Evolutionary conservation across 2,329 filamentous ascomycete species (phyloP).

Genomic region (Colletotrichum agaves): DNA sequence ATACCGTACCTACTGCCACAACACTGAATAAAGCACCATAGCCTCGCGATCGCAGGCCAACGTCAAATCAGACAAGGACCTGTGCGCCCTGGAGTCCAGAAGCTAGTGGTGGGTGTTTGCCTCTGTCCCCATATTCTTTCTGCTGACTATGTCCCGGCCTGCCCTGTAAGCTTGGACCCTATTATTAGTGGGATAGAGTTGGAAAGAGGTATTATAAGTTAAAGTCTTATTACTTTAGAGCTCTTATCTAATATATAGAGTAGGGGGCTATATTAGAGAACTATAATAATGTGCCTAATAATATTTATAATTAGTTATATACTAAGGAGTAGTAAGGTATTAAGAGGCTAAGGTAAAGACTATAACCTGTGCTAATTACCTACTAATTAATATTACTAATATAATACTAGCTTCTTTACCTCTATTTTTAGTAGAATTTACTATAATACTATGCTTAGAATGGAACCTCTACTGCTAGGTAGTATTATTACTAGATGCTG

Average conservation of each 20-base stretch:
- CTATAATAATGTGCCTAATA: constrained; percentile 25
- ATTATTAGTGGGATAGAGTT: constrained; percentile 9
- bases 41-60: neutral
- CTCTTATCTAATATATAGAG: neutral
- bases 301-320: constrained; percentile 31
- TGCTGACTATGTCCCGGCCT: neutral
- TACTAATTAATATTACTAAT: neutral
- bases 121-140: too few species aligned
- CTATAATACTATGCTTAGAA: neutral
- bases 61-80: neutral
- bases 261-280: neutral
- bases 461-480: neutral
- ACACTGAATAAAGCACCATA: neutral
- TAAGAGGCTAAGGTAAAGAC: neutral
- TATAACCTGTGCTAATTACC: neutral
- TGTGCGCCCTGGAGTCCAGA: too few species aligned
- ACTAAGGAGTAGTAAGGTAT: constrained; percentile 30
- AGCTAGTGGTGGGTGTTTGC: too few species aligned
- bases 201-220: constrained; percentile 23
- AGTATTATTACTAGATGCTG: neutral
- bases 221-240: neutral
- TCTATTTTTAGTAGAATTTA: neutral
- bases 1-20: neutral
- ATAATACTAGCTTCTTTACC: neutral
- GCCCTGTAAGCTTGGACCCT: constrained; percentile 6